phyloP scores from a whole-genome alignment of 768 basidiomycete genomes.

The Macrocybe gigantea region DNA sequence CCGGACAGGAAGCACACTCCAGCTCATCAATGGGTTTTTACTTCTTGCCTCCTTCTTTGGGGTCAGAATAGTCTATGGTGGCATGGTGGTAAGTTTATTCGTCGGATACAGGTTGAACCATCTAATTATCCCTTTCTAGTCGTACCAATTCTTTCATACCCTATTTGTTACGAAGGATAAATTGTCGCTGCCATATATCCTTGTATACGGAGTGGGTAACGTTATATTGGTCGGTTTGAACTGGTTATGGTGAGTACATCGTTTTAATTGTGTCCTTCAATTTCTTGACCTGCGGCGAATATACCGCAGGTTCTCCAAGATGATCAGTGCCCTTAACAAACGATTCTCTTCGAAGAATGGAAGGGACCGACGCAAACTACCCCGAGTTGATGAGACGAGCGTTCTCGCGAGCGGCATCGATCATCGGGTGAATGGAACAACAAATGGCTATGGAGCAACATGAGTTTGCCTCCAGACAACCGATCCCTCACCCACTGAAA shows the following conservation, averaged over 20 bases:
- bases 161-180: constrained; percentile 48
- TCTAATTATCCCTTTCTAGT: constrained; percentile 31
- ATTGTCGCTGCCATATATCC: constrained; percentile 44
- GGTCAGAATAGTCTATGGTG: constrained; percentile 70
- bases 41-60: constrained; percentile 66
- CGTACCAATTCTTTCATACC: constrained; percentile 58
- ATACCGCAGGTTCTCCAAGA: constrained; percentile 60
- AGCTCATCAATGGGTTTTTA: constrained; percentile 66
- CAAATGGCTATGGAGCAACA: constrained; percentile 5
- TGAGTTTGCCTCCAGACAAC: too few relatives aligned
- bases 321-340: constrained; percentile 60
- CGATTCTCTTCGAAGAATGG: constrained; percentile 35
- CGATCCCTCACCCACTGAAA: not conserved
- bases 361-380: constrained; percentile 10
- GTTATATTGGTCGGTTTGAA: constrained; percentile 67
- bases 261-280: not conserved
- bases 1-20: constrained; percentile 60
- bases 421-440: constrained; percentile 8
- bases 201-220: constrained; percentile 54
- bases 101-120: too few relatives aligned
- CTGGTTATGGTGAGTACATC: constrained; percentile 63
- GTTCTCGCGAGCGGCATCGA: constrained; percentile 13
- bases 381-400: not conserved
- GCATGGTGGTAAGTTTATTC: constrained; percentile 31
- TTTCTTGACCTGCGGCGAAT: not conserved